Evolutionary conservation across 2,329 filamentous ascomycete species (phyloP), one percentile per base, ranked within the genome.

Genomic region (Berkeleyomyces basicola): DNA sequence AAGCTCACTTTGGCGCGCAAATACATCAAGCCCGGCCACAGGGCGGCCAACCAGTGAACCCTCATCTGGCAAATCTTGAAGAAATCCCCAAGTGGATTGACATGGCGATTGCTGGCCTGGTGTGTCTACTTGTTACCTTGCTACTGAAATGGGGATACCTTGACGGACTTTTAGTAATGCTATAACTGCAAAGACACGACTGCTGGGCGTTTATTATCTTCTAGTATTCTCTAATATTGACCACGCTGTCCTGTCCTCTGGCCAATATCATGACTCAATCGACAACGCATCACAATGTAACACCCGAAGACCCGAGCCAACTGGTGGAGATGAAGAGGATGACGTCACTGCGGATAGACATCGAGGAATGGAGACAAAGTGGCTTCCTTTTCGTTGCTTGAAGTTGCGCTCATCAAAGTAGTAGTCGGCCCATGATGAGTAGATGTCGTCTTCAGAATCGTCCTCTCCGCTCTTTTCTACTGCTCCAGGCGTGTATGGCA

Each of bases 21-120:
- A 14, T 3, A 10, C 31, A n/a, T 1, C 40, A 59, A 39, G 49
- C 10, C n/a, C 37, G n/a, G 7, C 49, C 33, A 39, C 49, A 16
- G 10, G 31, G 31, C 14, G 49, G 7, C 23, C 49, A 55, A 37
- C n/a, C 49, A 3, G 37, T 59, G 43, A 66, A 66, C 47, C 64
- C 66, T 10, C 67, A 66, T 63, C 65, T 69, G 57, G 63, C 70
- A 47, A 61, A 67, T 44, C 67, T 70, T 14, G 78, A 81, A 37
- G 81, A 76, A 1, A 80, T 88, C 14, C 81, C 85, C 1, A 74
- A 83, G 10, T 95, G 89, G 87, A 78, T 96, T 16, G 91, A 96
- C 72, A 82, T 88, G 66, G 81, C 85, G 44, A 96, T 96, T 67
- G 82, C 85, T 31, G 85, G 82, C 5, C 73, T 96, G 16, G 76